phyloP scores from a whole-genome alignment of 495 filamentous ascomycete species.

The Cudoniella acicularis region DNA sequence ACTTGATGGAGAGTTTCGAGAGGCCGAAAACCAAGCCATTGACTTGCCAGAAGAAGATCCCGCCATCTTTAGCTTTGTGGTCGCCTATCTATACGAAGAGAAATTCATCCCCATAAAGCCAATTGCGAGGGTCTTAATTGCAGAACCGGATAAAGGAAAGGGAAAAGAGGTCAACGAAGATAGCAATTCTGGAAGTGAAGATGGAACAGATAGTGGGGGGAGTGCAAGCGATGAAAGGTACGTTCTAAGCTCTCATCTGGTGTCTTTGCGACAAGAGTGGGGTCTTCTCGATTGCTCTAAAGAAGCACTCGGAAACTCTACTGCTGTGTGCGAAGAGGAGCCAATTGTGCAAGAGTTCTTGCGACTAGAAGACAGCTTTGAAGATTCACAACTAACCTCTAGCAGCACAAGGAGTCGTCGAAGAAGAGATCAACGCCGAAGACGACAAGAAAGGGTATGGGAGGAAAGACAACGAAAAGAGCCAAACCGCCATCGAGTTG shows the following conservation, averaged over 20 bases:
- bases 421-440: constrained; percentile 31
- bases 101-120: constrained; percentile 42
- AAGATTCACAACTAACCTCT: neutral
- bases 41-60: constrained; percentile 46
- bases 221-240: constrained; percentile 31
- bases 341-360: too few relatives aligned
- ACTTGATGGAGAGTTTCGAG: constrained; percentile 38
- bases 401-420: constrained; percentile 32
- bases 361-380: too few relatives aligned
- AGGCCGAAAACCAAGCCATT: constrained; percentile 37
- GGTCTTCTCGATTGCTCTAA: neutral
- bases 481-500: constrained; percentile 37
- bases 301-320: too few relatives aligned
- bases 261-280: neutral
- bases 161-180: constrained; percentile 29
- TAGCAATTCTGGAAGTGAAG: constrained; percentile 28
- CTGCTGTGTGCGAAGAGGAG: too few relatives aligned
- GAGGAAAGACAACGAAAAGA: constrained; percentile 38
- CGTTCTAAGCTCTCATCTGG: neutral
- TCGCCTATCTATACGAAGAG: constrained; percentile 46
- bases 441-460: constrained; percentile 34
- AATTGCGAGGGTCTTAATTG: constrained; percentile 30
- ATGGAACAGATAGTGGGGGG: constrained; percentile 30
- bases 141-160: constrained; percentile 36
- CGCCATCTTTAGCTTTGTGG: constrained; percentile 43